phyloP scores from a whole-genome alignment of 2,329 filamentous ascomycete genomes.

The Cryphonectria radicalis region DNA sequence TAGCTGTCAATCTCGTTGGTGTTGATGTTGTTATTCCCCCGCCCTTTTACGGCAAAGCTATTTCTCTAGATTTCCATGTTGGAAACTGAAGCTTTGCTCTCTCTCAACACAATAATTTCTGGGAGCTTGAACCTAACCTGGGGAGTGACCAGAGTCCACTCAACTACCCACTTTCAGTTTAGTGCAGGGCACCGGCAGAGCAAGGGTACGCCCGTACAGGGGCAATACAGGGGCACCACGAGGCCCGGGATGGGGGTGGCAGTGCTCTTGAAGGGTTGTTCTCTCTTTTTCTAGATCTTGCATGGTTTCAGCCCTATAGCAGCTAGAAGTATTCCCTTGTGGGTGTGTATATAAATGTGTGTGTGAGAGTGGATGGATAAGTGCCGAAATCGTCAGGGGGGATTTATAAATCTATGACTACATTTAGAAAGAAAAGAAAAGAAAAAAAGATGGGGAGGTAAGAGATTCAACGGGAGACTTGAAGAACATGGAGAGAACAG shows the following conservation, averaged over 20 bases:
- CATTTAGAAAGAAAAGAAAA: no score
- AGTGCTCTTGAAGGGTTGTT: conserved; percentile 19
- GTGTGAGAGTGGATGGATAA: neutral
- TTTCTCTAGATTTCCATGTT: neutral
- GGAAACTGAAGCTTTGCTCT: neutral
- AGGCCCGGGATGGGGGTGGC: conserved; percentile 25
- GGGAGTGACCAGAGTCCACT: neutral
- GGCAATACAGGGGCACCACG: conserved; percentile 20
- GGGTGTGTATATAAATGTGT: neutral
- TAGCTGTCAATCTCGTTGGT: no score
- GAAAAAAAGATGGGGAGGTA: no score
- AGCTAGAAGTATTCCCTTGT: neutral
- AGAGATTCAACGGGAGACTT: neutral
- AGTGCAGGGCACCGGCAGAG: neutral
- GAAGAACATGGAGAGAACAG: no score
- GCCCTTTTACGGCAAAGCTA: no score
- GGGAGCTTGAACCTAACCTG: conserved; percentile 10
- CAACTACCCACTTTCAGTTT: conserved; percentile 12
- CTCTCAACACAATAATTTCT: neutral
- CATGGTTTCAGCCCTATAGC: conserved; percentile 28
- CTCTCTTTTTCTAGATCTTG: conserved; percentile 16
- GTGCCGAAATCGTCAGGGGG: neutral
- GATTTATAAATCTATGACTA: no score
- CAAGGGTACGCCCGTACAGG: neutral
- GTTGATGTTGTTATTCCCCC: no score